Evolutionary conservation across 352 stramenopile genomes (phyloP).

Genomic region (Phytophthora melonis): DNA sequence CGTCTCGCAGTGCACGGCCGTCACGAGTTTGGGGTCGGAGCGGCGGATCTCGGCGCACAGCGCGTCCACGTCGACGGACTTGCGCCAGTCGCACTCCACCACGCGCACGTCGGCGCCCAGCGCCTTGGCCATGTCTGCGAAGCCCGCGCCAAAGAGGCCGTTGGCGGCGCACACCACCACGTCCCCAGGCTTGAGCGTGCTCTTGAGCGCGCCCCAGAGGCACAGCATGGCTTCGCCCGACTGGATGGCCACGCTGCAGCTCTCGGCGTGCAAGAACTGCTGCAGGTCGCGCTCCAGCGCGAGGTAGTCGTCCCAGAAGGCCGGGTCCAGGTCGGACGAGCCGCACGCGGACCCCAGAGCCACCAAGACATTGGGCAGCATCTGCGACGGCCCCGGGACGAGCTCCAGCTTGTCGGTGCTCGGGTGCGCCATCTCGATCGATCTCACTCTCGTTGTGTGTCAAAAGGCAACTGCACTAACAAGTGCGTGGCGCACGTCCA

Average conservation of each 20-base stretch:
- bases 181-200: conserved; percentile 47
- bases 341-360: conserved; percentile 45
- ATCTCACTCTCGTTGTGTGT: background rate
- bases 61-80: conserved; percentile 44
- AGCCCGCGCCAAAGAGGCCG: conserved; percentile 60
- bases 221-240: conserved; percentile 69
- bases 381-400: conserved; percentile 52
- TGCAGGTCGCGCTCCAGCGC: conserved; percentile 47
- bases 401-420: conserved; percentile 35
- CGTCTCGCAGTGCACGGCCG: conserved; percentile 65
- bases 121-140: conserved; percentile 55
- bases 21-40: conserved; percentile 59
- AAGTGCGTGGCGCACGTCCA: background rate
- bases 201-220: conserved; percentile 66
- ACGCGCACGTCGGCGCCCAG: conserved; percentile 51
- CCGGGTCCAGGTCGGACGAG: conserved; percentile 57
- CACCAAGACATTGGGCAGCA: conserved; percentile 48
- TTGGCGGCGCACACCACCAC: conserved; percentile 58
- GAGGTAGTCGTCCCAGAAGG: conserved; percentile 68
- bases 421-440: conserved; percentile 13
- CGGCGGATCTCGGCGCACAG: conserved; percentile 50
- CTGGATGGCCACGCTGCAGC: conserved; percentile 53
- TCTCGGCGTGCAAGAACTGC: conserved; percentile 43
- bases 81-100: conserved; percentile 53
- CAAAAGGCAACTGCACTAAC: conserved; percentile 1